A percentile compares a stretch with the other conserved stretches of the same genome.
Conservation (phyloP, 1,284 basidiomycete genomes). For the Ustanciosporium gigantosporum region DNA sequence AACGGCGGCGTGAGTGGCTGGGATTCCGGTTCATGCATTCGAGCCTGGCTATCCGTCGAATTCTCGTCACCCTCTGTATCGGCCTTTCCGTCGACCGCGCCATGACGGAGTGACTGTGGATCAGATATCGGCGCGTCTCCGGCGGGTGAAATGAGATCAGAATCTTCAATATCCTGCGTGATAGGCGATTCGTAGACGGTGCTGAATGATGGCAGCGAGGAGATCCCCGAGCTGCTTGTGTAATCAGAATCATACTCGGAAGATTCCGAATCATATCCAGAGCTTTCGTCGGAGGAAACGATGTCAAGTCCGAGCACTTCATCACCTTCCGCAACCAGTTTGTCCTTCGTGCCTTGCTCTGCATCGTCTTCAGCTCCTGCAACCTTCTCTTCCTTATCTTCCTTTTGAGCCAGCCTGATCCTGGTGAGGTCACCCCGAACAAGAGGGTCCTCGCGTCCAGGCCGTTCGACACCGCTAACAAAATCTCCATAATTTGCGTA, state of each 20-base stretch:
- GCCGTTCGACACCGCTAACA: constrained; percentile 8
- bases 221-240: constrained; percentile 12
- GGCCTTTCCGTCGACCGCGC: too few species aligned
- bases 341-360: not conserved
- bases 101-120: not conserved
- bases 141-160: too few species aligned
- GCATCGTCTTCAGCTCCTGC: not conserved
- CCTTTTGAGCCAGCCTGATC: constrained; percentile 7
- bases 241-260: constrained; percentile 25
- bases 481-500: constrained; percentile 19
- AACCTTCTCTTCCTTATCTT: not conserved
- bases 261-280: not conserved
- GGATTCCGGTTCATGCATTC: too few species aligned
- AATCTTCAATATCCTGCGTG: too few species aligned
- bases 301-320: not conserved
- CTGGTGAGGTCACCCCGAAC: constrained; percentile 19
- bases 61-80: too few species aligned
- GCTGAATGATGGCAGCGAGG: constrained; percentile 33
- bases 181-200: constrained; percentile 25
- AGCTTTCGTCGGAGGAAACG: constrained; percentile 2
- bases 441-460: constrained; percentile 11
- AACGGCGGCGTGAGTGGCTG: too few species aligned
- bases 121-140: not conserved
- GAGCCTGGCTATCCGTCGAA: too few species aligned
- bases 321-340: not conserved